A percentile compares a stretch with the other conserved stretches of the same genome.
Conservation (phyloP, 2,329 filamentous ascomycete species). For the Alternaria sp. region DNA sequence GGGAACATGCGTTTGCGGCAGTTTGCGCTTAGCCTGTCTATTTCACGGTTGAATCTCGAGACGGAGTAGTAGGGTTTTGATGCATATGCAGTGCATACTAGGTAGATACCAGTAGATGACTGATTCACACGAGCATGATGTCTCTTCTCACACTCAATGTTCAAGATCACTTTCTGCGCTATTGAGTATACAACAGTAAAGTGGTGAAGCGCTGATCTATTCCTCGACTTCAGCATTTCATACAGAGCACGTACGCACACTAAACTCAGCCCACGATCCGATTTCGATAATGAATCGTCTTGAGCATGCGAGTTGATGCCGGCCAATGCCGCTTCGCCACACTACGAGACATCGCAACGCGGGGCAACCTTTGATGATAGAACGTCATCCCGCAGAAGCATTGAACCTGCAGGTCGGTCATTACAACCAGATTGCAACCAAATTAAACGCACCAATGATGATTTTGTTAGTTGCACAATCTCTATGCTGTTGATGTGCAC, state of each 20-base stretch:
- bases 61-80: not conserved
- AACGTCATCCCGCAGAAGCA: conserved; percentile 11
- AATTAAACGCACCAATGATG: conserved; percentile 4
- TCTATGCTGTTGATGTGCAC: not conserved
- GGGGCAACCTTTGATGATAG: conserved; percentile 7
- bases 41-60: not conserved
- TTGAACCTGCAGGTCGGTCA: conserved; percentile 4
- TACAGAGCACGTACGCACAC: too few species aligned
- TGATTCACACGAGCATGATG: not conserved
- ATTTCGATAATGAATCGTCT: not conserved
- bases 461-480: conserved; percentile 6
- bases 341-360: conserved; percentile 7
- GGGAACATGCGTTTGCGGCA: not conserved
- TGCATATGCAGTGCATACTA: conserved; percentile 1
- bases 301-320: not conserved
- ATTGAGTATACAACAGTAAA: not conserved
- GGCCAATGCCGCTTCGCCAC: conserved; percentile 5
- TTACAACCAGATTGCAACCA: not conserved
- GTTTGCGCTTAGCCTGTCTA: not conserved
- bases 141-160: not conserved
- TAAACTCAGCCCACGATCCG: not conserved
- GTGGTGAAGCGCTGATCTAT: not conserved
- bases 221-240: not conserved
- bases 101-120: conserved; percentile 1
- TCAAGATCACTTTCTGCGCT: not conserved